These are phyloP conservation scores for Fusarium metavorans DNA, from an alignment of 2,329 filamentous ascomycete species.

Conservation along the genomic window DNA sequence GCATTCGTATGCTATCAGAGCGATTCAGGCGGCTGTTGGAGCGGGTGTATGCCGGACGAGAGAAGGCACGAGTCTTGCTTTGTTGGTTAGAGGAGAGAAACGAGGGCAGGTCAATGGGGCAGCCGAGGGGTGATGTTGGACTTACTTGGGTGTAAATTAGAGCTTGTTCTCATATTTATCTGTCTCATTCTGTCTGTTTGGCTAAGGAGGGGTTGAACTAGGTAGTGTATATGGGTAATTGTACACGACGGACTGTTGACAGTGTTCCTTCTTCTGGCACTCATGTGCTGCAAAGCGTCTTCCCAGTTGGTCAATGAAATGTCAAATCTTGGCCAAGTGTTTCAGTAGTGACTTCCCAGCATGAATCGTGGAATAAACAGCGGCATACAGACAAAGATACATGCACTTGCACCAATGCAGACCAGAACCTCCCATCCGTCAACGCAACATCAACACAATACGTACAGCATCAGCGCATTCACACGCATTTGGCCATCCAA, in stretches of 20 bases:
- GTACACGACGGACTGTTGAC: neutral
- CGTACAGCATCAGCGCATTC: neutral
- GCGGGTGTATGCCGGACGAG: constrained; percentile 58
- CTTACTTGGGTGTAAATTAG: neutral
- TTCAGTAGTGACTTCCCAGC: neutral
- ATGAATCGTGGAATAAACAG: neutral
- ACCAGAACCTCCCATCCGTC: neutral
- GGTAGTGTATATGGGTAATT: neutral
- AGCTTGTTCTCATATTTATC: neutral
- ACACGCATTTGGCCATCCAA: neutral
- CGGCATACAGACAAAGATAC: neutral
- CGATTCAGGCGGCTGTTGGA: constrained; percentile 56
- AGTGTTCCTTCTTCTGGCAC: neutral
- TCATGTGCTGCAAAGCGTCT: neutral
- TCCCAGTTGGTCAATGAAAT: neutral
- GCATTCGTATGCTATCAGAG: constrained; percentile 61
- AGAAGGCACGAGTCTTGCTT: constrained; percentile 66
- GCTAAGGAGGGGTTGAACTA: neutral
- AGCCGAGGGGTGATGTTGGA: neutral
- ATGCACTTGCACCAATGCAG: neutral
- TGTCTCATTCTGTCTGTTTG: neutral
- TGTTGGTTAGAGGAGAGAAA: constrained; percentile 63
- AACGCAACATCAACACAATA: neutral
- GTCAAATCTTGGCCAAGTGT: neutral
- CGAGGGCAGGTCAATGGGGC: neutral